Evolutionary conservation across 2,329 filamentous ascomycete species (phyloP).

Genomic region (Exophiala xenobiotica): DNA sequence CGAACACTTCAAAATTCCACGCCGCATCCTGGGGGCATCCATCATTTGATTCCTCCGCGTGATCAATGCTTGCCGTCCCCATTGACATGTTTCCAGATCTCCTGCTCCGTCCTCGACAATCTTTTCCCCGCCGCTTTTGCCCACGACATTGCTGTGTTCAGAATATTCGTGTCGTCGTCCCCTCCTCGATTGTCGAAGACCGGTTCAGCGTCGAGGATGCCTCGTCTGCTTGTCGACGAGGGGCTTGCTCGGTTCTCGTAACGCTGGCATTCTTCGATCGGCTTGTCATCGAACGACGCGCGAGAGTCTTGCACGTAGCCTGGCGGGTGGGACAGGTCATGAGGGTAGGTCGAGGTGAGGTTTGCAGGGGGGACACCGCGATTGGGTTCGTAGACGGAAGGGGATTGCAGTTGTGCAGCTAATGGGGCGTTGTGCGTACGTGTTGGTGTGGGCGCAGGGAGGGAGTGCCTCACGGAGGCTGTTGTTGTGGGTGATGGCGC

Average conservation of each 20-base stretch:
- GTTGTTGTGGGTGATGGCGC: conserved; percentile 3
- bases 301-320: conserved; percentile 35
- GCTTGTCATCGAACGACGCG: conserved; percentile 27
- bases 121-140: conserved; percentile 31
- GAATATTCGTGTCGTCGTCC: conserved; percentile 42
- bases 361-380: conserved; percentile 13
- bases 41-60: not conserved
- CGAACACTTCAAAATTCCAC: too few species aligned
- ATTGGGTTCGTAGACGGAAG: conserved; percentile 7
- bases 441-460: conserved; percentile 14
- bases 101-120: conserved; percentile 50
- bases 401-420: conserved; percentile 1
- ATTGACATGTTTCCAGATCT: conserved; percentile 43
- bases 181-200: conserved; percentile 63
- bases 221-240: conserved; percentile 18
- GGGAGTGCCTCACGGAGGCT: conserved; percentile 12
- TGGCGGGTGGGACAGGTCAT: conserved; percentile 33
- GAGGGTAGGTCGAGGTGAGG: conserved; percentile 11
- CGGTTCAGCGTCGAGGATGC: conserved; percentile 52
- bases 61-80: conserved; percentile 23
- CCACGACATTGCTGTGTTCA: conserved; percentile 32
- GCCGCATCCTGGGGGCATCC: too few species aligned
- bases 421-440: conserved; percentile 12
- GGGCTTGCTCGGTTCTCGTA: conserved; percentile 15
- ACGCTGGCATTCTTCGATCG: conserved; percentile 21